A percentile compares a stretch with the other conserved stretches of the same genome.
phyloP scores from a whole-genome alignment of 805 yeast species.

The Wickerhamomyces hampshirensis region DNA sequence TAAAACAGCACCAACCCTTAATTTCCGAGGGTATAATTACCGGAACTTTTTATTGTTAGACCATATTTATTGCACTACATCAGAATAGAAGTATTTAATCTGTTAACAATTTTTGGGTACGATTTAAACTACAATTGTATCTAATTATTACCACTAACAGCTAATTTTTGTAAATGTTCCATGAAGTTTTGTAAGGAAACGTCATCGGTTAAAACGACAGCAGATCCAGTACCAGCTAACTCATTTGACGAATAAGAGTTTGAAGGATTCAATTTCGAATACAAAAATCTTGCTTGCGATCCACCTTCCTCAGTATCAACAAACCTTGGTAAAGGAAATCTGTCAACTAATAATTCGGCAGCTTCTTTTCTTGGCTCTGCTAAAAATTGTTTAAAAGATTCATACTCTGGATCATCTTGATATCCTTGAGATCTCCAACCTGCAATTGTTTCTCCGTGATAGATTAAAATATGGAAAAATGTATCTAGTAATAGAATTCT shows the following conservation, averaged over 20 bases:
- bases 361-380: constrained; percentile 92
- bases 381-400: constrained; percentile 77
- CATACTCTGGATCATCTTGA: constrained; percentile 87
- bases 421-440: constrained; percentile 95
- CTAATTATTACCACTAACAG: constrained; percentile 41
- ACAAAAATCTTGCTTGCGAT: constrained; percentile 94
- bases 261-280: constrained; percentile 93
- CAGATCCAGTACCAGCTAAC: constrained; percentile 45
- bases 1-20: too few species aligned
- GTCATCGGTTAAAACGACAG: constrained; percentile 94
- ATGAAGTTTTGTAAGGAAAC: constrained; percentile 92
- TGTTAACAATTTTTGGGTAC: neutral
- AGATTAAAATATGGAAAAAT: constrained; percentile 92
- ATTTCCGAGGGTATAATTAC: too few species aligned
- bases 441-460: constrained; percentile 92
- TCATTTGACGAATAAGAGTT: constrained; percentile 65
- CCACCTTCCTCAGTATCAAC: constrained; percentile 98
- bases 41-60: too few species aligned
- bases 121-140: neutral
- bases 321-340: constrained; percentile 97
- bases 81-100: too few species aligned
- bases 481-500: constrained; percentile 87
- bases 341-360: constrained; percentile 80
- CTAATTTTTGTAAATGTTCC: constrained; percentile 89
- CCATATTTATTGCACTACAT: too few species aligned